Base-by-base conservation (phyloP, 2,329 filamentous ascomycete genomes). In the Pleoardoris graminearum region DNA sequence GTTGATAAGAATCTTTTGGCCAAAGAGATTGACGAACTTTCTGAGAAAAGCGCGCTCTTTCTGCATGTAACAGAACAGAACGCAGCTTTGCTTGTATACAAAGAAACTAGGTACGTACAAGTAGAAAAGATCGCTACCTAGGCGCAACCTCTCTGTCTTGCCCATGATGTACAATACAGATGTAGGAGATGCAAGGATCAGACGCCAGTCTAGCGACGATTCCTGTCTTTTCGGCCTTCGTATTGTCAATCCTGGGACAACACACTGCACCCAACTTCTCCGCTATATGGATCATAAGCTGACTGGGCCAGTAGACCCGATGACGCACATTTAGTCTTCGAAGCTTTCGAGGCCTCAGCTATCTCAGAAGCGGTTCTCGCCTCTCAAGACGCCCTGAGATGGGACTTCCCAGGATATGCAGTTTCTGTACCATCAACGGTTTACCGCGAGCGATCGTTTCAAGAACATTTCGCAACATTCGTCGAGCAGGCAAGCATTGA, bases 281-380 rank as follows among this genome's bases (percentile, higher is more conserved):
- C n/a, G n/a, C n/a, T n/a, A n/a, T n/a, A n/a, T n/a, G n/a, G n/a
- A n/a, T n/a, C n/a, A n/a, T n/a, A n/a, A n/a, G n/a, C n/a, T n/a
- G n/a, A n/a, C n/a, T n/a, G n/a, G n/a, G 22, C 37, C 8, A 25
- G 21, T 21, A 41, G 37, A 7, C 6, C 38, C 10, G 53, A 45
- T 6, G 25, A 57, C 17, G 37, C 49, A 3, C 39, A 33, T 17
- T 56, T 80, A 59, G 16, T 83, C 50, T 81, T 87, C 41, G 85
- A 89, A 65, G 76, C 76, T 0, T 88, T 88, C 50, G 85, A 89
- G 63, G 76, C 80, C 0, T 85, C 84, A 0, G 75, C 86, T 0
- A 63, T 65, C 0, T 81, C 80, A 1, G 75, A 82, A 37, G 69
- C 77, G 12, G 80, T 86, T 0, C 72, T 87, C 1, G 76, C 77